phyloP scores from a whole-genome alignment of 164 flowering plant genomes.

The Kingdonia uniflora region DNA sequence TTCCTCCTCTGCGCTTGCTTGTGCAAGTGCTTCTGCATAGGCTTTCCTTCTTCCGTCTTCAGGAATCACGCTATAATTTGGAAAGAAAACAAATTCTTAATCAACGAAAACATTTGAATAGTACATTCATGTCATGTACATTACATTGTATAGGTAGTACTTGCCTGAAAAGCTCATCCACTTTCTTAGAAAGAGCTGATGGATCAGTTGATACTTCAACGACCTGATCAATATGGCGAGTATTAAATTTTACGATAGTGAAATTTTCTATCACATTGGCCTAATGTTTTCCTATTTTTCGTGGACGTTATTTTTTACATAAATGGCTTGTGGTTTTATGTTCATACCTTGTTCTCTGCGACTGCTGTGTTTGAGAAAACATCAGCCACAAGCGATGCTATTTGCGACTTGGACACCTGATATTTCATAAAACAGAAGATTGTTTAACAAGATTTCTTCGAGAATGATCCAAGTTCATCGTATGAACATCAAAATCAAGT shows the following conservation, averaged over 20 bases:
- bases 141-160: not conserved
- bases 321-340: no score
- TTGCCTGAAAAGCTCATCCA: constrained; percentile 75
- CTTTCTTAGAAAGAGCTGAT: constrained; percentile 46
- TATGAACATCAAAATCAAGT: not conserved
- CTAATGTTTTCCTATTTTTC: no score
- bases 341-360: constrained; percentile 81
- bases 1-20: constrained; percentile 77
- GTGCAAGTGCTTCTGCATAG: constrained; percentile 56
- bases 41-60: constrained; percentile 87
- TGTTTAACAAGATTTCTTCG: no score
- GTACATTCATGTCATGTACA: no score
- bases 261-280: no score
- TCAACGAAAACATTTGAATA: no score
- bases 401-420: constrained; percentile 65
- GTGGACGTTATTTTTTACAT: no score
- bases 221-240: constrained; percentile 34
- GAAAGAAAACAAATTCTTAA: not conserved
- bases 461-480: no score
- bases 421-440: constrained; percentile 1
- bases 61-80: constrained; percentile 49
- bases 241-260: no score
- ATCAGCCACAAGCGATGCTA: constrained; percentile 70
- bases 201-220: constrained; percentile 72
- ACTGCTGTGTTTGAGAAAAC: constrained; percentile 74